phyloP scores from a whole-genome alignment of 768 basidiomycete genomes.

The Rhodocollybia butyracea region DNA sequence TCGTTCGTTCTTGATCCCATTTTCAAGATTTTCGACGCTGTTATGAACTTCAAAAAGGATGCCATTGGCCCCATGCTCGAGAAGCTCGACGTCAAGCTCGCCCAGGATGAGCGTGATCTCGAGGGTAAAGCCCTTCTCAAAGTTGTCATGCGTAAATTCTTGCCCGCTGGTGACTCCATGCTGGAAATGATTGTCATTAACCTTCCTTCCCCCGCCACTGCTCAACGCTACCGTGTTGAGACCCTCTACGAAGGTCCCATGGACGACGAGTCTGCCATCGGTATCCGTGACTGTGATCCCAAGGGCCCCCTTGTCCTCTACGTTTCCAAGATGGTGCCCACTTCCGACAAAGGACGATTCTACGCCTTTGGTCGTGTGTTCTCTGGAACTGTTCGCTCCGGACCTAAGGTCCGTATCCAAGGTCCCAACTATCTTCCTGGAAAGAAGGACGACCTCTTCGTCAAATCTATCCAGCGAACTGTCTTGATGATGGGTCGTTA shows the following conservation, averaged over 20 bases:
- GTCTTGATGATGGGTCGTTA: conserved; percentile 99
- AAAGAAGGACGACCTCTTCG: conserved; percentile 96
- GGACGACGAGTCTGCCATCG: conserved; percentile 99
- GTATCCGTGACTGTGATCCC: conserved; percentile 97
- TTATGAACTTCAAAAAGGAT: conserved; percentile 99
- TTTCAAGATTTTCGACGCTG: conserved; percentile 95
- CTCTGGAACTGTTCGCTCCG: conserved; percentile 94
- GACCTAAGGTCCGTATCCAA: conserved; percentile 99
- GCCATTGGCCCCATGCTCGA: conserved; percentile 79
- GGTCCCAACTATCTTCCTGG: conserved; percentile 98
- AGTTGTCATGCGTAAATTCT: conserved; percentile 98
- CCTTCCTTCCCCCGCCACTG: conserved; percentile 95
- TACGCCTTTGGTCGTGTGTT: conserved; percentile 99
- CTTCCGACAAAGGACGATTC: conserved; percentile 99
- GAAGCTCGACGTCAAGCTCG: conserved; percentile 93
- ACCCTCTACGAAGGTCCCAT: conserved; percentile 99
- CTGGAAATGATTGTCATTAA: conserved; percentile 99
- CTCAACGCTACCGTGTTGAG: conserved; percentile 98
- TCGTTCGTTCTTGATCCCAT: conserved; percentile 98
- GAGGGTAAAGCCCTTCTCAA: conserved; percentile 97
- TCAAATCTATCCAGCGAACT: conserved; percentile 98
- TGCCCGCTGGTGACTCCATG: conserved; percentile 97
- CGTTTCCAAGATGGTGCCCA: conserved; percentile 99
- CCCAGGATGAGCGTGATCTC: conserved; percentile 83
- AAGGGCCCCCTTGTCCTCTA: conserved; percentile 95